phyloP scores from a whole-genome alignment of 2,329 filamentous ascomycete genomes.

The Penicillium sclerotigenum region DNA sequence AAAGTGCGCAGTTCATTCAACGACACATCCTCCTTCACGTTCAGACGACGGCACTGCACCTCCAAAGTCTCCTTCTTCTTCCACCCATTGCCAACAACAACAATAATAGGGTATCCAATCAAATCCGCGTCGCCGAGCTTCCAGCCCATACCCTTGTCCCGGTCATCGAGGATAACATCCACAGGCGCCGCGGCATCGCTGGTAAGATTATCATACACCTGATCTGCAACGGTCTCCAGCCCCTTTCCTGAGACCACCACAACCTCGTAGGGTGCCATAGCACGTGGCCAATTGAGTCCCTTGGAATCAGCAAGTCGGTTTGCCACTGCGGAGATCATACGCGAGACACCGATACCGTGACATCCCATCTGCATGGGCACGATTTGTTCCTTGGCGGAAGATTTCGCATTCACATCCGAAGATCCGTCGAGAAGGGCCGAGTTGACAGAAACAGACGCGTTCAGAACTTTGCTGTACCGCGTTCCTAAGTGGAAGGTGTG shows the following conservation, averaged over 20 bases:
- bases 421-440: constrained; percentile 19
- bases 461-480: constrained; percentile 75
- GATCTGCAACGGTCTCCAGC: constrained; percentile 49
- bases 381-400: constrained; percentile 29
- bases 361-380: constrained; percentile 87
- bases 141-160: constrained; percentile 67
- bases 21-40: constrained; percentile 58
- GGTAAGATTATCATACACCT: constrained; percentile 63
- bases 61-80: constrained; percentile 59
- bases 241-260: constrained; percentile 59
- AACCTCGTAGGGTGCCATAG: constrained; percentile 79
- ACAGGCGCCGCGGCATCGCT: constrained; percentile 32
- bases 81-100: constrained; percentile 75
- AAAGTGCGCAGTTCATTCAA: constrained; percentile 50
- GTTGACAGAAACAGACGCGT: constrained; percentile 57
- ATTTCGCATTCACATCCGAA: constrained; percentile 19
- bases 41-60: constrained; percentile 71
- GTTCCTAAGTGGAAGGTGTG: constrained; percentile 95
- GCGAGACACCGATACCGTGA: constrained; percentile 89
- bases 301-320: constrained; percentile 67
- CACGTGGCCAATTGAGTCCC: constrained; percentile 83
- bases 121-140: constrained; percentile 88
- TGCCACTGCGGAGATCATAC: constrained; percentile 82
- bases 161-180: constrained; percentile 74
- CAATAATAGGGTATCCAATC: constrained; percentile 79